Evolutionary conservation across 495 filamentous ascomycete genomes (phyloP), one percentile per base, ranked within the genome.

Genomic region (Bathelium albidoporum): DNA sequence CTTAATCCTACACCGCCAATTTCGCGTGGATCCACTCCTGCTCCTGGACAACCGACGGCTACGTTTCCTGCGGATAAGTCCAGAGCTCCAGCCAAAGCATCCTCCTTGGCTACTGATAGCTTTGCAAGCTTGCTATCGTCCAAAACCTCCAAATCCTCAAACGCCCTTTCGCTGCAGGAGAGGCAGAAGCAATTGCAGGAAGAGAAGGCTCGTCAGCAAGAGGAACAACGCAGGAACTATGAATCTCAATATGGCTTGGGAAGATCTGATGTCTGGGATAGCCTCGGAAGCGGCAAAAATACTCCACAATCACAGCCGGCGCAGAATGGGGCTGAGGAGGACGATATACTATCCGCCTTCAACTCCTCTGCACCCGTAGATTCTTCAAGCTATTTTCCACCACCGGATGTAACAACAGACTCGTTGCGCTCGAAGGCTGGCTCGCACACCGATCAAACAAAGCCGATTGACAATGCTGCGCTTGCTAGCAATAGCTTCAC

Each of bases 161-260:
- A 55, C 20, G 9, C 49, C n/a, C 76, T 96, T 0, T 89, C 87
- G 1, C 80, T 98, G 5, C 81, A 87, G 62, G 90, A 97, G 72
- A 89, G 89, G 64, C 93, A 97, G 73, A 89, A 85, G 76, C 82
- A 81, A 61, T 73, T 96, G 55, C 84, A 89, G 68, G 89, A 88
- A 44, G 87, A 94, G 74, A 91, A 83, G 72, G 80, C 81, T 4
- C 85, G 79, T 69, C 87, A 91, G 69, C 89, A 90, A 60, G 87
- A 85, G 43, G 89, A 91, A 68, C 80, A 83, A 59, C 81, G 80
- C 66, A 85, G 77, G 63, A 84, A 83, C 64, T 80, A 85, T 62
- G 89, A 92, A 65, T 77, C 82, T 34, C 85, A 91, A 59, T 95
- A 89, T 72, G 89, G 90, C 24, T 83, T 79, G 0, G 71, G 74